Evolutionary conservation across 768 basidiomycete species (phyloP).

Genomic region (Mycena vitilis): DNA sequence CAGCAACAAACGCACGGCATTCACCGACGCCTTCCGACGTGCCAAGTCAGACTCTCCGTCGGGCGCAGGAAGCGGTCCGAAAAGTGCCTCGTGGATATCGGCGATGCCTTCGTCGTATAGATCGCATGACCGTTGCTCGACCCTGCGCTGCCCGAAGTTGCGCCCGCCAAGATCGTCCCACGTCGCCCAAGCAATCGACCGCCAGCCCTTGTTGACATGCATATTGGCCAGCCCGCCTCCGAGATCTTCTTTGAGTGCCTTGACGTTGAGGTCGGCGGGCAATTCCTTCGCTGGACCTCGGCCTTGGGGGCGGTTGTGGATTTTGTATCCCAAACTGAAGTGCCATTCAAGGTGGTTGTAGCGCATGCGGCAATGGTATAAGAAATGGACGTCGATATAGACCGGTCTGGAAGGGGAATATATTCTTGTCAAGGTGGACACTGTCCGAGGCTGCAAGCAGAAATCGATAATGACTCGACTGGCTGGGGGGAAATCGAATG

Average conservation of each 20-base stretch:
- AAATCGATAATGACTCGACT: not conserved
- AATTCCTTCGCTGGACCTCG: conserved; percentile 9
- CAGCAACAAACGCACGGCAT: conserved; percentile 9
- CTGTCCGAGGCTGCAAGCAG: conserved; percentile 13
- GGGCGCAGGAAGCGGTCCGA: conserved; percentile 14
- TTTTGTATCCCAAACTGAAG: conserved; percentile 21
- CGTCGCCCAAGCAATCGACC: conserved; percentile 27
- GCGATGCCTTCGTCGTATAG: conserved; percentile 23
- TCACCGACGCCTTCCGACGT: conserved; percentile 6
- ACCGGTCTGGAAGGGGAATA: conserved; percentile 10
- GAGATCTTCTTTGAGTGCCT: conserved; percentile 3
- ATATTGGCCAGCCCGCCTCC: conserved; percentile 14
- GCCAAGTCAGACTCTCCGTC: conserved; percentile 1
- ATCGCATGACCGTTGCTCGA: conserved; percentile 12
- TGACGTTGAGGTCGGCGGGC: conserved; percentile 12
- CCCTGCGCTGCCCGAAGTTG: conserved; percentile 22
- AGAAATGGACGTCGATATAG: conserved; percentile 20
- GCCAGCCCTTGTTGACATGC: conserved; percentile 23
- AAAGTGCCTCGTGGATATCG: conserved; percentile 15
- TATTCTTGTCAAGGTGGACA: conserved; percentile 11
- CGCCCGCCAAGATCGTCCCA: conserved; percentile 18
- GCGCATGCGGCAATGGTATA: conserved; percentile 24
- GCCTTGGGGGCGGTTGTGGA: conserved; percentile 9
- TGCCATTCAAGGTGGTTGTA: conserved; percentile 11
- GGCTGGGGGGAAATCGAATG: not conserved